A percentile compares a stretch with the other conserved stretches of the same genome.
These are phyloP conservation scores for Teunomyces tritomae DNA, from an alignment of 805 yeast species.

Conservation along the genomic window DNA sequence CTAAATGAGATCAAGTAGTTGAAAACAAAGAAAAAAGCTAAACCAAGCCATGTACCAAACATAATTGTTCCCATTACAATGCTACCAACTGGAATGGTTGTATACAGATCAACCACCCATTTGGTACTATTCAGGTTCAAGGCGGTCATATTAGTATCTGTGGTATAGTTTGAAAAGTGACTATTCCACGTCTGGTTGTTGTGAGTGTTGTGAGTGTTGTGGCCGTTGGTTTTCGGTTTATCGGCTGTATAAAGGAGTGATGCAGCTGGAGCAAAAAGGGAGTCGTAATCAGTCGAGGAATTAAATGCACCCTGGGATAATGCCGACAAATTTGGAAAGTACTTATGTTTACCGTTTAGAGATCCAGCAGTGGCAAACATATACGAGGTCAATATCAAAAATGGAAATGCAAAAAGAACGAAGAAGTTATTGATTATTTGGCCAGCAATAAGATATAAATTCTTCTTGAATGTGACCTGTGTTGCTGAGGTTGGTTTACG, in stretches of 20 bases:
- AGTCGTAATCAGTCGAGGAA: conserved; percentile 22
- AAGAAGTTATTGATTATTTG: conserved; percentile 29
- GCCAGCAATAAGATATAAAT: conserved; percentile 30
- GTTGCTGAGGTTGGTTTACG: not conserved
- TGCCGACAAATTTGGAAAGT: conserved; percentile 10
- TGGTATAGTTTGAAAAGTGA: not conserved
- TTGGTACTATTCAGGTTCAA: not conserved
- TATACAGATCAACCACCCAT: not conserved
- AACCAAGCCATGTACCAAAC: conserved; percentile 21
- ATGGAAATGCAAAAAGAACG: conserved; percentile 40
- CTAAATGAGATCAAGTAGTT: conserved; percentile 25
- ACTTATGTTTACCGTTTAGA: conserved; percentile 10
- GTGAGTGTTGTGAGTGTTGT: not conserved
- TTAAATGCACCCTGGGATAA: conserved; percentile 24
- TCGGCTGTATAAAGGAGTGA: not conserved
- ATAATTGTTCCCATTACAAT: conserved; percentile 32
- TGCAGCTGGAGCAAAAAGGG: conserved; percentile 14
- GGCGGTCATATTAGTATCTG: not conserved
- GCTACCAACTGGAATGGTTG: conserved; percentile 6
- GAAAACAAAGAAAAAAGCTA: conserved; percentile 21
- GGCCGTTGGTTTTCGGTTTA: not conserved
- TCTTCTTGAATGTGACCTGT: conserved; percentile 16
- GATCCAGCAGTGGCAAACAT: conserved; percentile 25
- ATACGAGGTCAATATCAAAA: conserved; percentile 39
- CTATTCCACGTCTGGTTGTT: not conserved